Percentiles rank a stretch among this genome's conserved stretches.
Conservation (phyloP, 805 yeast species). For the Saccharomycopsis babjevae region DNA sequence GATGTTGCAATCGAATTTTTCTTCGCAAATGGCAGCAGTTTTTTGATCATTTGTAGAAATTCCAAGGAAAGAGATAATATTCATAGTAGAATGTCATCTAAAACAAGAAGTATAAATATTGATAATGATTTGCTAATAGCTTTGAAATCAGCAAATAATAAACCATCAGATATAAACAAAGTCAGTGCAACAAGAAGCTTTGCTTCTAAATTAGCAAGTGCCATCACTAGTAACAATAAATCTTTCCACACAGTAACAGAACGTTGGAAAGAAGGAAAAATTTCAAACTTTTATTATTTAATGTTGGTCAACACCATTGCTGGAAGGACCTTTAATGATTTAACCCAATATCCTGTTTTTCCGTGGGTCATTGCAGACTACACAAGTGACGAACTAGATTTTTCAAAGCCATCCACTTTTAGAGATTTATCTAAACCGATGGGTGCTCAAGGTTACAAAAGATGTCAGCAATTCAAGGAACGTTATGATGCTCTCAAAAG, state of each 20-base stretch:
- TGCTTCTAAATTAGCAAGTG: constrained; percentile 35
- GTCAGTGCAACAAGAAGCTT: constrained; percentile 27
- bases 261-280: constrained; percentile 67
- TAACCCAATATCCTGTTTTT: constrained; percentile 85
- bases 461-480: constrained; percentile 58
- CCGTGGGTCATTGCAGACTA: constrained; percentile 90
- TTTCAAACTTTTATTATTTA: constrained; percentile 75
- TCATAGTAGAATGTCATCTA: constrained; percentile 37
- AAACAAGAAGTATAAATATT: constrained; percentile 38
- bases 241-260: constrained; percentile 42
- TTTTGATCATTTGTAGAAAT: constrained; percentile 54
- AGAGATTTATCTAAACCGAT: constrained; percentile 79
- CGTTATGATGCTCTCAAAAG: constrained; percentile 62
- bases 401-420: constrained; percentile 48
- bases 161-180: constrained; percentile 14
- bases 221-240: constrained; percentile 31
- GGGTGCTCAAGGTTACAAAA: constrained; percentile 68
- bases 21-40: constrained; percentile 62
- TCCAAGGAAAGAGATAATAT: constrained; percentile 46
- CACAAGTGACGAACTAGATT: constrained; percentile 57
- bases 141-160: constrained; percentile 30
- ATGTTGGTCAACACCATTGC: constrained; percentile 76
- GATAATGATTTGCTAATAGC: constrained; percentile 49
- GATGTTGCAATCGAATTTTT: constrained; percentile 77
- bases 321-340: constrained; percentile 80